Evolutionary conservation across 2,329 filamentous ascomycete genomes (phyloP).

Genomic region (Colletotrichum godetiae): DNA sequence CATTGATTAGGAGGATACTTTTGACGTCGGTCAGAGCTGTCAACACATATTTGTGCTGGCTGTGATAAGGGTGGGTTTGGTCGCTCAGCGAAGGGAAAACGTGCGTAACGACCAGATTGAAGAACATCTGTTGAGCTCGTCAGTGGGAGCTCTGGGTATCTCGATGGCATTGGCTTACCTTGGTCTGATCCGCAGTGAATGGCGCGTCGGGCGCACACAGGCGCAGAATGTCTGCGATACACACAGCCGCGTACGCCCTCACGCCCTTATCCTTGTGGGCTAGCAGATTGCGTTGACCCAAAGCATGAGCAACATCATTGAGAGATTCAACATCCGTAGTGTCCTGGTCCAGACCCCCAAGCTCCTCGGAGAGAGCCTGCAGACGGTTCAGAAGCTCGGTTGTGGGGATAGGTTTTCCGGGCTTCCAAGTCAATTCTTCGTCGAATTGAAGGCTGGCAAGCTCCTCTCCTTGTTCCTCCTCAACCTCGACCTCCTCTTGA

Average conservation of each 20-base stretch:
- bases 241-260: conserved; percentile 87
- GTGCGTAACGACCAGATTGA: conserved; percentile 85
- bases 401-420: conserved; percentile 88
- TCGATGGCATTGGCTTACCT: conserved; percentile 65
- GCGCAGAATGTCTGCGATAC: conserved; percentile 91
- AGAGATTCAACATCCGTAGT: conserved; percentile 86
- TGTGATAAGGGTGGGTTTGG: conserved; percentile 89
- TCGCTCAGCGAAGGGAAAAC: conserved; percentile 88
- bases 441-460: conserved; percentile 77
- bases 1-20: conserved; percentile 90
- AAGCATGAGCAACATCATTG: conserved; percentile 83
- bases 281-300: conserved; percentile 84
- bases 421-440: conserved; percentile 89
- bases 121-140: conserved; percentile 78
- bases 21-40: conserved; percentile 91
- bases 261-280: conserved; percentile 95
- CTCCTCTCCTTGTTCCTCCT: conserved; percentile 36
- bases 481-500: conserved; percentile 36
- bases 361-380: conserved; percentile 83
- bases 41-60: conserved; percentile 91
- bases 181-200: conserved; percentile 89
- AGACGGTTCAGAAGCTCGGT: conserved; percentile 85
- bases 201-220: conserved; percentile 95
- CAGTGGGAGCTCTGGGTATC: conserved; percentile 3
- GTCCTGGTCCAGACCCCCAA: conserved; percentile 88